These are phyloP conservation scores for Glaciozyma martinii DNA, from an alignment of 768 basidiomycete genomes.

Conservation along the genomic window DNA sequence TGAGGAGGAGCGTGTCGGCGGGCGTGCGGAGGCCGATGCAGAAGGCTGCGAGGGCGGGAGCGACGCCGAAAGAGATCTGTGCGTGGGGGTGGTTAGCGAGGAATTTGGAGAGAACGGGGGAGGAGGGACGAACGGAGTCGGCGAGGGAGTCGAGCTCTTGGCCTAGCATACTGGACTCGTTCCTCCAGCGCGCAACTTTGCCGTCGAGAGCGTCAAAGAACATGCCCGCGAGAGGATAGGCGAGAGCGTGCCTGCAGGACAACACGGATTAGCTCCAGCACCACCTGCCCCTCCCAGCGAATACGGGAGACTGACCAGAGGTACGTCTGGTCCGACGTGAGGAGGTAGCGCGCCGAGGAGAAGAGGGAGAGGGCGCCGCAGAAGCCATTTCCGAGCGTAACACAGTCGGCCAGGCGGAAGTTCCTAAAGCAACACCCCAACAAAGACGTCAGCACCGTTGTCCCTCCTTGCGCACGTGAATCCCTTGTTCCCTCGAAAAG, in stretches of 20 bases:
- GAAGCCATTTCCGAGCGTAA: conserved; percentile 98
- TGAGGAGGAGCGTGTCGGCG: conserved; percentile 76
- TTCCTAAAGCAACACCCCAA: conserved; percentile 51
- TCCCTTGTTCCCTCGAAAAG: neutral
- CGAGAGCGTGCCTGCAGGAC: conserved; percentile 54
- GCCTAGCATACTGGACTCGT: conserved; percentile 86
- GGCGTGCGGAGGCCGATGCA: conserved; percentile 81
- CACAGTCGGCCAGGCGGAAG: conserved; percentile 92
- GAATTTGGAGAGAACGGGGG: neutral
- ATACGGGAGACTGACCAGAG: conserved; percentile 47
- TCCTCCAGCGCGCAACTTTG: conserved; percentile 95
- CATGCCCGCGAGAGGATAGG: conserved; percentile 81
- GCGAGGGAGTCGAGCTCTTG: conserved; percentile 96
- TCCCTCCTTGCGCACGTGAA: neutral
- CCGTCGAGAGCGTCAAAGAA: conserved; percentile 98
- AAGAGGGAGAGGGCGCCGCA: conserved; percentile 95
- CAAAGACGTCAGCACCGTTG: neutral
- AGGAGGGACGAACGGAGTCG: conserved; percentile 60
- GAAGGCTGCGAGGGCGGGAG: conserved; percentile 81
- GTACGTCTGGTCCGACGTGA: conserved; percentile 66
- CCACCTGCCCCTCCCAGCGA: neutral
- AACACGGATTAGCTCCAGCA: neutral
- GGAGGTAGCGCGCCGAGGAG: conserved; percentile 78
- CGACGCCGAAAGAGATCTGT: conserved; percentile 95
- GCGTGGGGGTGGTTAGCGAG: neutral